phyloP scores from a whole-genome alignment of 371 early-diverging fungal genomes.

The Smittium culicis region DNA sequence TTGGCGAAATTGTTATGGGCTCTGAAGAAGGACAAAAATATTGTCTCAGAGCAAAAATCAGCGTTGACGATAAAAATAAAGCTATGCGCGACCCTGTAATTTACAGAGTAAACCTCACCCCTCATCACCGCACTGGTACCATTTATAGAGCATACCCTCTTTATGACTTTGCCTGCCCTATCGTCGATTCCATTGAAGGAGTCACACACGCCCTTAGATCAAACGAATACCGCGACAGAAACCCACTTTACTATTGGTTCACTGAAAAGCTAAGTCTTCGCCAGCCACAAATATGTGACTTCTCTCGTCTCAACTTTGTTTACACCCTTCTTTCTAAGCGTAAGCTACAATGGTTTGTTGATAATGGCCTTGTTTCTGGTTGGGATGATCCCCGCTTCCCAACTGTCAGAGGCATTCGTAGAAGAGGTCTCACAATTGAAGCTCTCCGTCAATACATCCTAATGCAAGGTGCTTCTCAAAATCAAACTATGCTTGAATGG shows the following conservation, averaged over 20 bases:
- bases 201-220: slow-evolving; percentile 97
- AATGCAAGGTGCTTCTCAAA: slow-evolving; percentile 98
- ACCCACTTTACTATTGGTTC: slow-evolving; percentile 98
- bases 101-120: slow-evolving; percentile 87
- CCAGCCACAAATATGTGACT: slow-evolving; percentile 86
- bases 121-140: slow-evolving; percentile 85
- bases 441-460: slow-evolving; percentile 96
- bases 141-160: slow-evolving; percentile 98
- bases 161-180: slow-evolving; percentile 99
- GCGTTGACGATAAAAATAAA: slow-evolving; percentile 85
- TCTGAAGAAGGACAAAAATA: slow-evolving; percentile 75
- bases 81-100: slow-evolving; percentile 99
- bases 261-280: slow-evolving; percentile 78
- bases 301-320: slow-evolving; percentile 93
- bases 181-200: slow-evolving; percentile 97
- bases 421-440: slow-evolving; percentile 97
- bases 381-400: slow-evolving; percentile 99
- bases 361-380: slow-evolving; percentile 75
- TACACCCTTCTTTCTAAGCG: slow-evolving; percentile 99
- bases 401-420: slow-evolving; percentile 96
- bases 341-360: slow-evolving; percentile 96
- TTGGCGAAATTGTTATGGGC: slow-evolving; percentile 74
- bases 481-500: slow-evolving; percentile 90
- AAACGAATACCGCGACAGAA: slow-evolving; percentile 99
- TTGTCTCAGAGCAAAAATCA: slow-evolving; percentile 98